Base-by-base conservation (phyloP, 2,329 filamentous ascomycete species). In the Diaporthe velutina region DNA sequence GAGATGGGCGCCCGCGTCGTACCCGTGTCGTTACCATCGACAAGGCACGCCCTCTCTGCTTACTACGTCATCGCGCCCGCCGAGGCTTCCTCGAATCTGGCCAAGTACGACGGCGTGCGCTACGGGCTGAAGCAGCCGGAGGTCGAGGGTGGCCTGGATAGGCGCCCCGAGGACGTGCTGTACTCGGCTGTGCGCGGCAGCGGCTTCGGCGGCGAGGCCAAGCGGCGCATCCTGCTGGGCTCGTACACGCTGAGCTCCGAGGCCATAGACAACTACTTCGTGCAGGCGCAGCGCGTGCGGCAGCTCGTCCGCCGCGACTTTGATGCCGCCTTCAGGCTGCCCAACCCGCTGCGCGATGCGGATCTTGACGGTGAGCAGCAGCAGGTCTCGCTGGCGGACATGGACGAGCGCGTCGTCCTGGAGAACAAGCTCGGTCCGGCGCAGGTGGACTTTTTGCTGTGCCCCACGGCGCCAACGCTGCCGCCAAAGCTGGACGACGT, bases 21-120 rank as follows among this genome's bases (percentile, higher is more conserved):
- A 15, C 90, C 94, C 1, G 90, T 98, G 22, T 95, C 93, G 2
- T 88, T 99, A 6, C 96, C 96, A 0, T 91, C 93, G 0, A 99
- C 96, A 1, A 93, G 91, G 76, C 92, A 94, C 78, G 96, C 97
- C 0, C 90, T 99, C 0, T 94, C 95, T 28, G 94, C 97, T 45
- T 99, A 99, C 86, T 99, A 99, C 83, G 90, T 99, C 73, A 92
- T 99, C 73, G 97, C 97, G 0, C 95, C 97, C 0, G 96, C 97
- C 22, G 97, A 99, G 84, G 97, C 97, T 4, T 95, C 95, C 1
- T 98, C 96, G 22, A 99, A 99, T 80, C 90, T 99, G 2, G 95
- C 97, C 74, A 98, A 98, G 82, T 99, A 98, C 83, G 97, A 99
- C 80, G 97, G 97, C 28, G 91, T 98, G n/a, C 93, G 97, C 15